Conservation (phyloP, 225 moss, liverwort and hornwort species). For the Neckera pumila region DNA sequence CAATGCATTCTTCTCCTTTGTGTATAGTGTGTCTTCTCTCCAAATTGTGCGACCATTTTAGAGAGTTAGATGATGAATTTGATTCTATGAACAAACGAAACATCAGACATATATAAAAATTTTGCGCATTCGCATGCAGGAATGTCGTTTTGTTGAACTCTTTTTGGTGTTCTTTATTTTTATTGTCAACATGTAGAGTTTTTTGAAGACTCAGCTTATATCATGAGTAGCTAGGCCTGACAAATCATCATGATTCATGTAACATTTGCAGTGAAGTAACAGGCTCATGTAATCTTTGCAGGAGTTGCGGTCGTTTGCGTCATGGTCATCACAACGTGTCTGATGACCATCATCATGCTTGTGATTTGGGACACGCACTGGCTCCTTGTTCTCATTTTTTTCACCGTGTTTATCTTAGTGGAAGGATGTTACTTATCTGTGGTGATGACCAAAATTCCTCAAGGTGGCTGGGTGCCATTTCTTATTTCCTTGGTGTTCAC, state of each 20-base stretch:
- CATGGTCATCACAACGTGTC: constrained; percentile 72
- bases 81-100: too few species aligned
- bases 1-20: background rate
- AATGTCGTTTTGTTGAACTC: background rate
- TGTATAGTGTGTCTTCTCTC: background rate
- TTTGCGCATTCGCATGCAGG: background rate
- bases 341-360: constrained; percentile 69
- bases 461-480: constrained; percentile 82
- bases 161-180: background rate
- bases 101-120: background rate
- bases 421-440: constrained; percentile 60
- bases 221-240: background rate
- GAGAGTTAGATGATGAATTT: background rate
- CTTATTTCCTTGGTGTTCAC: constrained; percentile 43
- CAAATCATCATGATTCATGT: background rate
- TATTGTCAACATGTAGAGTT: background rate
- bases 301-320: constrained; percentile 77
- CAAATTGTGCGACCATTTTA: background rate
- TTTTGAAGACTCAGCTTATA: background rate
- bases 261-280: background rate
- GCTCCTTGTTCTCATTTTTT: constrained; percentile 23
- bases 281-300: constrained; percentile 10
- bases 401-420: constrained; percentile 30
- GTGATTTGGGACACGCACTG: constrained; percentile 54
- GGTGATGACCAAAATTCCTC: constrained; percentile 70